Evolutionary conservation across 148 eudicot species (phyloP).

Genomic region (Simmondsia chinensis): DNA sequence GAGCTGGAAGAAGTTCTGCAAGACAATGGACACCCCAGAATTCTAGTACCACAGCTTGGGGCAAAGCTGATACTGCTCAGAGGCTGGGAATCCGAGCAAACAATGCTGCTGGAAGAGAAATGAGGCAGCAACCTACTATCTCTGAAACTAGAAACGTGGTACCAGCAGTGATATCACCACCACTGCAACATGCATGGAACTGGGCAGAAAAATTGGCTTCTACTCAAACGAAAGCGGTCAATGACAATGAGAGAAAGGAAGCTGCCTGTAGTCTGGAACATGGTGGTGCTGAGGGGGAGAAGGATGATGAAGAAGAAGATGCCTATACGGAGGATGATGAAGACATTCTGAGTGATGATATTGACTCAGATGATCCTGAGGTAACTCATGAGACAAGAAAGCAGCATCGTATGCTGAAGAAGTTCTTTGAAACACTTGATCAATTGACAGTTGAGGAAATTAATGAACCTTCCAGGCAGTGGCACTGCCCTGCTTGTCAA

Average conservation of each 20-base stretch:
- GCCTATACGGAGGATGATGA: slow-evolving; percentile 45
- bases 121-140: slow-evolving; percentile 9
- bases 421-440: slow-evolving; percentile 38
- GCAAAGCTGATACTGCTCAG: slow-evolving; percentile 24
- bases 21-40: slow-evolving; percentile 23
- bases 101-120: slow-evolving; percentile 19
- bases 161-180: slow-evolving; percentile 22
- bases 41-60: slow-evolving; percentile 40
- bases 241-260: neutral
- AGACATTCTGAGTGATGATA: slow-evolving; percentile 38
- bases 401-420: slow-evolving; percentile 36
- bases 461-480: slow-evolving; percentile 45
- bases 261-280: neutral
- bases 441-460: slow-evolving; percentile 37
- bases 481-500: slow-evolving; percentile 91
- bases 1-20: slow-evolving; percentile 15
- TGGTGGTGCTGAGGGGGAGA: slow-evolving; percentile 11
- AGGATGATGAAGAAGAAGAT: slow-evolving; percentile 22
- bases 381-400: slow-evolving; percentile 44
- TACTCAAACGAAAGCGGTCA: slow-evolving; percentile 9
- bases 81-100: slow-evolving; percentile 20
- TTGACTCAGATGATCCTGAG: slow-evolving; percentile 43
- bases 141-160: slow-evolving; percentile 8
- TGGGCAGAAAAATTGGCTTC: slow-evolving; percentile 18
- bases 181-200: slow-evolving; percentile 33